Evolutionary conservation across 1,139 yeast genomes (phyloP), one percentile per base, ranked within the genome.

Genomic region (Pichia sp.): DNA sequence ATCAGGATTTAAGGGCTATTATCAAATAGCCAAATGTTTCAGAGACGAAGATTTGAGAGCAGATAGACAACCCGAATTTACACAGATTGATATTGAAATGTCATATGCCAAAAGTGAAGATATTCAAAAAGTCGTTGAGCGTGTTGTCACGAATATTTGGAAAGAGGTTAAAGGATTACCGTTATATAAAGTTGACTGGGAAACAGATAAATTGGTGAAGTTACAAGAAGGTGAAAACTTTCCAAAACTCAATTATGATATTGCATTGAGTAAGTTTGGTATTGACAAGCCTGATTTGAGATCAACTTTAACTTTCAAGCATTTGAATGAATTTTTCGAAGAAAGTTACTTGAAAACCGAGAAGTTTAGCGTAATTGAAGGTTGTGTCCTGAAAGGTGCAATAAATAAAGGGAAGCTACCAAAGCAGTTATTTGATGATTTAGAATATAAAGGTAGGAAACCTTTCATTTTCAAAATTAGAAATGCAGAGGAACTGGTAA

Each of bases 61-160:
- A 4, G 98, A 92, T 62, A 75, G 99, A 61, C 99, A 92, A 64
- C 97, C 97, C 0, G 98, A 94, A 61, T 94, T 92, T 59, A 92
- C 98, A 0, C 99, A 92, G 63, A 69, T 94, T 23, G 99, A 92
- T 69, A 57, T 94, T 65, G 99, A 94, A 61, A 84, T 92, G 95
- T 77, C 94, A 36, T 94, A 81, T 67, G 80, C 92, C 1, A 73
- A 71, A 52, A 77, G 77, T 39, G 67, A 71, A 11, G 86, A 85
- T 51, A 95, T 92, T 5, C 79, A 77, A 57, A 47, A 60, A 0
- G 82, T 81, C 0, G 79, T 90, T 2, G 85, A 84, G 54, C 68
- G 69, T 29, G 59, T 85, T 0, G 73, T 87, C 0, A 62, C 64
- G 23, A 60, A 59, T 1, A 71, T 81, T 1, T 87, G 95, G 90